Evolutionary conservation across 1,284 basidiomycete species (phyloP).

Genomic region (Trichosporon sp.): DNA sequence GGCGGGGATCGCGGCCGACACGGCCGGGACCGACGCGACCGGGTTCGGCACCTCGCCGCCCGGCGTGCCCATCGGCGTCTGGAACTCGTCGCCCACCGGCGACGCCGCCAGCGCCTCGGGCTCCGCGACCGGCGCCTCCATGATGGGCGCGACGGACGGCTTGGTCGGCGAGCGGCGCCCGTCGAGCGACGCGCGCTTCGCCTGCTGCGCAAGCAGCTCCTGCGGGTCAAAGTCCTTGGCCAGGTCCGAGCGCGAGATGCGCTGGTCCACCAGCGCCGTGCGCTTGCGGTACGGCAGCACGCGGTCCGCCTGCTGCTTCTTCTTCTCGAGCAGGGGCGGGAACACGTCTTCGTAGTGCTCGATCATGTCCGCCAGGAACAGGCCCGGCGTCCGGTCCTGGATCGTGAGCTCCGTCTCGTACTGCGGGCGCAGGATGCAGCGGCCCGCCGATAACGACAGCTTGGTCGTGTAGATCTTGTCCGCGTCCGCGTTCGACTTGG

Average conservation of each 20-base stretch:
- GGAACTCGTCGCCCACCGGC: not conserved
- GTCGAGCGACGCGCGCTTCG: constrained; percentile 18
- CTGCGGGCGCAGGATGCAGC: constrained; percentile 77
- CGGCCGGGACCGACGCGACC: constrained; percentile 5
- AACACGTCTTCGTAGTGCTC: constrained; percentile 70
- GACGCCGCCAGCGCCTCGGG: not conserved
- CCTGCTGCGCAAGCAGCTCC: constrained; percentile 44
- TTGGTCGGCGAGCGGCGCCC: not conserved
- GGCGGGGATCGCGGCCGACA: constrained; percentile 14
- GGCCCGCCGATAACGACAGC: constrained; percentile 76
- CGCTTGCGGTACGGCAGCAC: constrained; percentile 75
- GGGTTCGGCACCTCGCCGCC: not conserved
- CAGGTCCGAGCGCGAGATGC: constrained; percentile 58
- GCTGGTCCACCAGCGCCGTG: constrained; percentile 82
- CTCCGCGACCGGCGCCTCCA: not conserved
- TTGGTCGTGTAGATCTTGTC: constrained; percentile 78
- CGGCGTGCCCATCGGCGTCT: not conserved
- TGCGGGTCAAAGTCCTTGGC: constrained; percentile 51
- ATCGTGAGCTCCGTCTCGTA: constrained; percentile 74
- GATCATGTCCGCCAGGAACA: constrained; percentile 78
- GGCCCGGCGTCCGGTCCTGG: constrained; percentile 75
- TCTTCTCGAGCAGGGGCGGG: constrained; percentile 72
- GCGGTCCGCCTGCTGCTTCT: constrained; percentile 78
- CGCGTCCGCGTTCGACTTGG: constrained; percentile 59
- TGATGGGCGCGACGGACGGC: too few relatives aligned